These are phyloP conservation scores for Dujonia santamariae DNA, from an alignment of 1,139 yeast species.

Conservation along the genomic window DNA sequence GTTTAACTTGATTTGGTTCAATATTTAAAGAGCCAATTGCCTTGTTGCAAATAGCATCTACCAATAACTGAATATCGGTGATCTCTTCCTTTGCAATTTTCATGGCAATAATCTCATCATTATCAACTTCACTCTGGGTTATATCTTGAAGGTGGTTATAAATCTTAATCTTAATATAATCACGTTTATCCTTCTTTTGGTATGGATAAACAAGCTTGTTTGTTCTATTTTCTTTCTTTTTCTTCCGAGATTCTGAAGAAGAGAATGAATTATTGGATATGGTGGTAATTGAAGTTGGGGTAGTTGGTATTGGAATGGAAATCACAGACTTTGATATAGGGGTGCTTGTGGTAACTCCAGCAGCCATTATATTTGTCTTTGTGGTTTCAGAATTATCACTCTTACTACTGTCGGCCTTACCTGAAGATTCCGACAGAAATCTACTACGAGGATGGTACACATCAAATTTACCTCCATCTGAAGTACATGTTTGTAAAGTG, in stretches of 20 bases:
- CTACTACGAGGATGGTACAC: constrained; percentile 6
- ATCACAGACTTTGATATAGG: not conserved
- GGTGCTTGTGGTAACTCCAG: not conserved
- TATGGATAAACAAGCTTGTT: no score
- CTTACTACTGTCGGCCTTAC: not conserved
- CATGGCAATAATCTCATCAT: constrained; percentile 6
- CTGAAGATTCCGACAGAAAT: constrained; percentile 3
- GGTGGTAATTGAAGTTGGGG: not conserved
- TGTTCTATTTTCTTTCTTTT: no score
- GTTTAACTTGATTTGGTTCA: constrained; percentile 1
- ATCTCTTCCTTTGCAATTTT: constrained; percentile 4
- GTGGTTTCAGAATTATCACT: not conserved
- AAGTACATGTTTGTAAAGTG: constrained; percentile 5
- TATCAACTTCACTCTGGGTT: no score
- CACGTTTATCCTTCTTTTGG: not conserved
- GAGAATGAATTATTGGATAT: not conserved
- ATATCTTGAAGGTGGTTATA: constrained; percentile 5
- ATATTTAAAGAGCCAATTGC: not conserved
- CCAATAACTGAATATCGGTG: not conserved
- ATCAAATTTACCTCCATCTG: constrained; percentile 6
- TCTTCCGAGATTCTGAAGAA: no score
- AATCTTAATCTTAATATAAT: constrained; percentile 6
- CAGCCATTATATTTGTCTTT: not conserved
- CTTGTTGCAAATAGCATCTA: constrained; percentile 2
- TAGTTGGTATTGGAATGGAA: not conserved